Evolutionary conservation across 768 basidiomycete genomes (phyloP).

Genomic region (Podaxis sp.): DNA sequence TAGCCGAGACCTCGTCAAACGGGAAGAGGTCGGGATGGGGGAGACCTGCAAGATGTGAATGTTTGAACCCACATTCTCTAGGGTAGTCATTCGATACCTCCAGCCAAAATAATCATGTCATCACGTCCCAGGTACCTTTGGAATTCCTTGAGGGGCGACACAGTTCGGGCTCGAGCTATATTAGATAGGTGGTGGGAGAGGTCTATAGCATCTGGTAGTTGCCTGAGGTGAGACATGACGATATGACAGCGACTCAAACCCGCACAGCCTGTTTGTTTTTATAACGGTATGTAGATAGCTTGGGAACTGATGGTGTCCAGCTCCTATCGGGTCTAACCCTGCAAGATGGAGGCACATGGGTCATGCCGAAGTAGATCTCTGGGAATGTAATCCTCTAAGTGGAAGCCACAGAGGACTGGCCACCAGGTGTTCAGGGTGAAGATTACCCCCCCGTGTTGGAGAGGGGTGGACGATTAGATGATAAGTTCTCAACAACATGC

Average conservation of each 20-base stretch:
- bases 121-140: constrained; percentile 53
- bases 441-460: too few species aligned
- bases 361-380: background rate
- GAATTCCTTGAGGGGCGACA: constrained; percentile 63
- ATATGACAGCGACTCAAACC: background rate
- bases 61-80: background rate
- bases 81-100: constrained; percentile 38
- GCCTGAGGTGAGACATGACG: constrained; percentile 19
- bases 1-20: constrained; percentile 55
- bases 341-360: background rate
- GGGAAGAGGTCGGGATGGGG: constrained; percentile 71
- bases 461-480: too few species aligned
- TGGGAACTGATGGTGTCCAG: background rate
- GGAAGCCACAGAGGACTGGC: background rate
- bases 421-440: too few species aligned
- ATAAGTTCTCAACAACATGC: too few species aligned
- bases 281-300: background rate
- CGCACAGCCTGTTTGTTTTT: background rate
- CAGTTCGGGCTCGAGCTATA: constrained; percentile 40
- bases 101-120: constrained; percentile 60
- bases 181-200: constrained; percentile 70
- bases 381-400: background rate
- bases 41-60: constrained; percentile 35
- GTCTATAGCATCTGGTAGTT: constrained; percentile 49
- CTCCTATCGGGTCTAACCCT: background rate